Evolutionary conservation across 768 basidiomycete species (phyloP).

Genomic region (Mycena epipterygia): DNA sequence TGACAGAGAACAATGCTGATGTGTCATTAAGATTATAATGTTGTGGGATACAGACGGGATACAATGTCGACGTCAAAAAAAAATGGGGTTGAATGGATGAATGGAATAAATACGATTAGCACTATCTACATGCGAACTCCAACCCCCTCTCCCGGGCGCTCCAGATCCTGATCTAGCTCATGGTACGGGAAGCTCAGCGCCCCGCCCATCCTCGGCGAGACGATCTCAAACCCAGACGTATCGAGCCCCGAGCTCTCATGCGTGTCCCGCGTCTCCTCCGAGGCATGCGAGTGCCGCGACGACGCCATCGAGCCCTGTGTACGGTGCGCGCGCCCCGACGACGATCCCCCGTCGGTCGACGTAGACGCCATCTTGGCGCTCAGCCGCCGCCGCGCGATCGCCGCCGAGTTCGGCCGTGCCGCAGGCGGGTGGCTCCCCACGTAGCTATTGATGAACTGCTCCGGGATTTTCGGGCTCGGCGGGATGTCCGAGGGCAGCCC

Average conservation of each 20-base stretch:
- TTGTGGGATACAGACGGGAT: conserved; percentile 29
- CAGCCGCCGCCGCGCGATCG: conserved; percentile 35
- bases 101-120: conserved; percentile 34
- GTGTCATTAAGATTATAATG: conserved; percentile 29
- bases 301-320: conserved; percentile 55
- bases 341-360: conserved; percentile 51
- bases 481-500: conserved; percentile 65
- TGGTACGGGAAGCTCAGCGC: conserved; percentile 71
- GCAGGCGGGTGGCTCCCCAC: conserved; percentile 38
- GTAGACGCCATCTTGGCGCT: conserved; percentile 51
- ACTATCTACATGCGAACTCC: conserved; percentile 27
- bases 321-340: conserved; percentile 41
- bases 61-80: conserved; percentile 24
- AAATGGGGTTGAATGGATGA: too few relatives aligned
- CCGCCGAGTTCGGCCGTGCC: conserved; percentile 29
- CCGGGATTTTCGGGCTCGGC: conserved; percentile 74
- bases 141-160: conserved; percentile 10
- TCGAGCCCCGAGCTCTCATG: conserved; percentile 65
- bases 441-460: conserved; percentile 53
- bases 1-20: conserved; percentile 20
- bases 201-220: conserved; percentile 63
- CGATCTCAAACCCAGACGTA: conserved; percentile 76
- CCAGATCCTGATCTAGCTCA: conserved; percentile 43
- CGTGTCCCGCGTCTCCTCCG: conserved; percentile 52
- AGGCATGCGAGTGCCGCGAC: conserved; percentile 49